A percentile compares a stretch with the other conserved stretches of the same genome.
These are phyloP conservation scores for Peronospora destructor DNA, from an alignment of 352 stramenopile genomes.

Conservation along the genomic window DNA sequence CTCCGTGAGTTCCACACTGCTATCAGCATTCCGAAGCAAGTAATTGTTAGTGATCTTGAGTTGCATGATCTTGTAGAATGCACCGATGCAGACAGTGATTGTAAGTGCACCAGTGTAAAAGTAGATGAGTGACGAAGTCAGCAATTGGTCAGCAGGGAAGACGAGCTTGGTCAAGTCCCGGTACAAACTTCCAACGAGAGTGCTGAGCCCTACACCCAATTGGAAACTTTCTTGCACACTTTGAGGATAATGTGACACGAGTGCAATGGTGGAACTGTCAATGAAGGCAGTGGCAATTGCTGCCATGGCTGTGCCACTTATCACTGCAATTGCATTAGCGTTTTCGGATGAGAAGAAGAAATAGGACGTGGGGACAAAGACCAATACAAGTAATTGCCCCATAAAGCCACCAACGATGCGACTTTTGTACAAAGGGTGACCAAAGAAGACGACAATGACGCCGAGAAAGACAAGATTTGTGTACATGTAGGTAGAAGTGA, in stretches of 20 bases:
- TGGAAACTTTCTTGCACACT: slow-evolving; percentile 78
- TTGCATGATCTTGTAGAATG: slow-evolving; percentile 60
- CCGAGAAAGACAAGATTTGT: slow-evolving; percentile 65
- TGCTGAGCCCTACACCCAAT: slow-evolving; percentile 72
- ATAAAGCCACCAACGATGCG: slow-evolving; percentile 76
- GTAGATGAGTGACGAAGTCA: slow-evolving; percentile 73
- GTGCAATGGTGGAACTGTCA: slow-evolving; percentile 75
- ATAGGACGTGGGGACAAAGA: slow-evolving; percentile 73
- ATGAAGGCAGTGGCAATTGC: slow-evolving; percentile 77
- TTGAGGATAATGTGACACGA: slow-evolving; percentile 75
- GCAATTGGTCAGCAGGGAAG: slow-evolving; percentile 51
- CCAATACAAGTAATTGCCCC: slow-evolving; percentile 62
- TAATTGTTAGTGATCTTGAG: slow-evolving; percentile 56
- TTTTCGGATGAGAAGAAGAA: slow-evolving; percentile 62
- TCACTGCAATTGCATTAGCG: slow-evolving; percentile 55
- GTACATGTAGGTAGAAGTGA: slow-evolving; percentile 83
- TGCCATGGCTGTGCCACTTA: slow-evolving; percentile 54
- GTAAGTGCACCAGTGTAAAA: slow-evolving; percentile 78
- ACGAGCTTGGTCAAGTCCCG: slow-evolving; percentile 76
- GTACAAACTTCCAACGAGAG: slow-evolving; percentile 77
- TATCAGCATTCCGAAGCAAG: slow-evolving; percentile 27
- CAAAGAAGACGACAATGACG: slow-evolving; percentile 56
- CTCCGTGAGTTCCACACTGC: slow-evolving; percentile 51
- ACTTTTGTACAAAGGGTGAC: slow-evolving; percentile 57
- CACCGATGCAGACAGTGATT: slow-evolving; percentile 66